These are phyloP conservation scores for Xerocomus nothofagi DNA, from an alignment of 1,284 basidiomycete species.

Conservation along the genomic window DNA sequence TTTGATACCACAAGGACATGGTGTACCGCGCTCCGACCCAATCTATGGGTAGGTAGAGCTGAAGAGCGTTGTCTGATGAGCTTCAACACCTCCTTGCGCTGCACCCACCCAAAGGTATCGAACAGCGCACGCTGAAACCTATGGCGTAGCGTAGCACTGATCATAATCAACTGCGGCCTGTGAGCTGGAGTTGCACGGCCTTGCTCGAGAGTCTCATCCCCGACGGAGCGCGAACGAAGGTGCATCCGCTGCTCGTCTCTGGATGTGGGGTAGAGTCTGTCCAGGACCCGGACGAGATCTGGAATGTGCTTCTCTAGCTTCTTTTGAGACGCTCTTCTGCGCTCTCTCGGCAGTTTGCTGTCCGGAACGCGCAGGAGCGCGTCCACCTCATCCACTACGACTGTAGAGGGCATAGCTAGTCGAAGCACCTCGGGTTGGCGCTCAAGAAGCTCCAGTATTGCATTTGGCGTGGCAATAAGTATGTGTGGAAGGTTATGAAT, in stretches of 20 bases:
- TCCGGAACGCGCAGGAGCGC: slow-evolving; percentile 56
- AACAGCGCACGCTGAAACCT: slow-evolving; percentile 53
- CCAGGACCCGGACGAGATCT: slow-evolving; percentile 56
- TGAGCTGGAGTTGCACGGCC: slow-evolving; percentile 19
- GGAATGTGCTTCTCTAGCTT: slow-evolving; percentile 54
- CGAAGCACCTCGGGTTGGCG: slow-evolving; percentile 45
- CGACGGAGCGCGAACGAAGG: neutral
- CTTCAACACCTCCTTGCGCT: slow-evolving; percentile 45
- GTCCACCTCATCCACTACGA: slow-evolving; percentile 76
- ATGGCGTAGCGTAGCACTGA: slow-evolving; percentile 66
- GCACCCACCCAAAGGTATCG: slow-evolving; percentile 56
- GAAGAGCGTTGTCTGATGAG: slow-evolving; percentile 38
- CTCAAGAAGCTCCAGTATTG: slow-evolving; percentile 55
- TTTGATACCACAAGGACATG: slow-evolving; percentile 61
- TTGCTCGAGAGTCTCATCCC: slow-evolving; percentile 7
- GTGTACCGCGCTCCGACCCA: slow-evolving; percentile 45
- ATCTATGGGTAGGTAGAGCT: slow-evolving; percentile 26
- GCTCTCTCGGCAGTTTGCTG: slow-evolving; percentile 36
- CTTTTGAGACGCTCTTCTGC: slow-evolving; percentile 32
- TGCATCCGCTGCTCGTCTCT: slow-evolving; percentile 1
- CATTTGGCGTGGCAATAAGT: slow-evolving; percentile 70
- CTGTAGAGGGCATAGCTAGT: slow-evolving; percentile 47
- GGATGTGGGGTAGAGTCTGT: slow-evolving; percentile 46
- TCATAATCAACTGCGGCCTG: slow-evolving; percentile 60
- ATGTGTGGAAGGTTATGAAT: slow-evolving; percentile 56